Base-by-base conservation (phyloP, 495 filamentous ascomycete species). In the Lentithecium fluviatile region DNA sequence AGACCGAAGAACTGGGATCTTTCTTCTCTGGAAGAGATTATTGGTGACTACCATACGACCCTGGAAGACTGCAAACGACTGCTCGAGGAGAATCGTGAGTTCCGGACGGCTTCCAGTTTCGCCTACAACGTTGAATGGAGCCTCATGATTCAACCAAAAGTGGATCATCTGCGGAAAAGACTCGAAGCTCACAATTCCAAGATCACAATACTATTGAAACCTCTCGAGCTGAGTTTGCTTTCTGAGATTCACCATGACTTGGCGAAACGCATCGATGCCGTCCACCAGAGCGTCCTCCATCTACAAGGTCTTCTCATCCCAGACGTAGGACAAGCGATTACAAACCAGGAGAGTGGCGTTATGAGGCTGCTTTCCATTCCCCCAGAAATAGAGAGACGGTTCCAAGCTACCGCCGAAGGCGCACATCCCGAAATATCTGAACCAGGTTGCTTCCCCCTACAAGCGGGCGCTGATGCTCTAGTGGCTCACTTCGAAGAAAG, bases 71-170 rank as follows among this genome's bases (percentile, higher is more conserved):
- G 67, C 32, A 23, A 60, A 21, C 40, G 42, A 36, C 56, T 69
- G 8, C 54, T 71, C 4, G 32, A 68, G 17, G 64, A 69, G 20
- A 70, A 69, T 32, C 15, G 37, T 11, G 40, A 67, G 20, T 59
- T 52, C 32, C 8, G 36, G 2, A 6, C 8, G 17, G 25, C 21
- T 2, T 1, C 2, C 19, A 21, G 17, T 10, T 7, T 23, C 10
- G 45, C 52, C 10, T 45, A 56, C 32, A 71, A 68, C 53, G 54
- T 69, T 19, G 49, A 64, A 43, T 71, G 59, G 58, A 67, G 69
- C 42, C 2, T 69, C 0, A 26, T 64, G 12, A 19, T 68, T 15
- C 53, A 69, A 17, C 67, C 69, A 3, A 47, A 65, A 6, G 64
- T 68, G 32, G 52, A 58, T 7, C 52, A 26, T 1, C 45, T 71